Evolutionary conservation across 139 green algal species (phyloP), one percentile per base, ranked within the genome.

Genomic region (Zygnema cylindricum): DNA sequence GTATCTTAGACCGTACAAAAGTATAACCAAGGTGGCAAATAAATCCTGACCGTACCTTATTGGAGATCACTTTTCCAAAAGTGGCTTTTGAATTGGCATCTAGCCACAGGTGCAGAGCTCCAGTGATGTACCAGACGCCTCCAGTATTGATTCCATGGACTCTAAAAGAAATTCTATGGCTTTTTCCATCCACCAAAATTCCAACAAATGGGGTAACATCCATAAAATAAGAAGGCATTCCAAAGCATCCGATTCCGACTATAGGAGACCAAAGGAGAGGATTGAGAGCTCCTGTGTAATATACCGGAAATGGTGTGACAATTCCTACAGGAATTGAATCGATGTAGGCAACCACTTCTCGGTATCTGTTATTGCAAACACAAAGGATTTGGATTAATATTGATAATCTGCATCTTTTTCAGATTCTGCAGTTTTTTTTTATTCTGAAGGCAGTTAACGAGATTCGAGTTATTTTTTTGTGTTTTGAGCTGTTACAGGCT

Each of bases 131-230:
- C 76, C 76, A 83, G 2, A 49, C 41, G 76, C 41, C 76, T 71
- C 41, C 76, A 49, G 0, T 16, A 55, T 55, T 55, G n/a, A 83
- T 55, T 55, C 43, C 76, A 33, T 32, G 76, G n/a, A 83, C 3
- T 32, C 76, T 11, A 42, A 86, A 41, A 35, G 79, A 75, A 77
- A 86, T 82, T n/a, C 35, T 25, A 71, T 87, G 40, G 54, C 21
- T 49, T 82, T 84, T 36, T 42, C 82, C 54, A n/a, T 87, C 42
- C 54, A 84, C 82, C 35, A 87, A 55, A 35, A 82, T 32, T 30
- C 82, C 82, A 30, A 87, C 82, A 87, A 87, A 87, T 3, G 82
- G 82, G 35, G 82, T 87, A 42, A 87, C 35, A 33, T 87, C 82
- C 63, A 87, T 69, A 22, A n/a, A 35, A 40, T 87, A 87, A 21